phyloP scores from a whole-genome alignment of 805 yeast species.

The Jamesozyma lodderae region DNA sequence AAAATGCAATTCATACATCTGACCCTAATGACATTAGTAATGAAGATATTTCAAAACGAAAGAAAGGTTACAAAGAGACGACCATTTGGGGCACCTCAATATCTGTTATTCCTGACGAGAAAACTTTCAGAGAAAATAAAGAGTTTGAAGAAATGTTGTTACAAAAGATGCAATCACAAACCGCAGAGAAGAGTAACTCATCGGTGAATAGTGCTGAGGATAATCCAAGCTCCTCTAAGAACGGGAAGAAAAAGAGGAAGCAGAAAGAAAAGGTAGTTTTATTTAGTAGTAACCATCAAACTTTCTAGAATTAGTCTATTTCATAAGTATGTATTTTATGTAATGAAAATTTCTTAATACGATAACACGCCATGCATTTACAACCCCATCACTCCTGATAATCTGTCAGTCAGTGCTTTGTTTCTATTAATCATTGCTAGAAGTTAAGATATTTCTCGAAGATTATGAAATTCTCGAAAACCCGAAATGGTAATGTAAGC shows the following conservation, averaged over 20 bases:
- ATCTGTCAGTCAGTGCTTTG: too few relatives aligned
- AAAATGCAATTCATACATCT: background rate
- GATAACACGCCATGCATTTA: too few relatives aligned
- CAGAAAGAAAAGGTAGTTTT: conserved; percentile 32
- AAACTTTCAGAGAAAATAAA: conserved; percentile 35
- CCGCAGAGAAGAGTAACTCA: conserved; percentile 1
- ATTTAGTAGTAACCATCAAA: conserved; percentile 14
- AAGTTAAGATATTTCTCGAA: too few relatives aligned
- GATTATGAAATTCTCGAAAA: too few relatives aligned
- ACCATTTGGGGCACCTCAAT: conserved; percentile 72
- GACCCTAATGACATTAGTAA: background rate
- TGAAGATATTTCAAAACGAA: background rate
- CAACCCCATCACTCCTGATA: too few relatives aligned
- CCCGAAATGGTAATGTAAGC: too few relatives aligned
- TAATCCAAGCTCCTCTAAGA: conserved; percentile 13
- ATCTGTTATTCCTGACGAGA: conserved; percentile 26
- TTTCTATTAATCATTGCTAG: too few relatives aligned
- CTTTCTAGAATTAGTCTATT: too few relatives aligned
- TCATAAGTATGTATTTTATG: too few relatives aligned
- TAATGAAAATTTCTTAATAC: too few relatives aligned
- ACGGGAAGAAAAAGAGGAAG: conserved; percentile 42
- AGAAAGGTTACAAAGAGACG: conserved; percentile 30
- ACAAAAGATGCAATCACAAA: conserved; percentile 40
- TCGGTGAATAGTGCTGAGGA: background rate
- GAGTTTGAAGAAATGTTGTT: conserved; percentile 44